Evolutionary conservation across 306 rosid genomes (phyloP).

Genomic region (Acacia melanoxylon): DNA sequence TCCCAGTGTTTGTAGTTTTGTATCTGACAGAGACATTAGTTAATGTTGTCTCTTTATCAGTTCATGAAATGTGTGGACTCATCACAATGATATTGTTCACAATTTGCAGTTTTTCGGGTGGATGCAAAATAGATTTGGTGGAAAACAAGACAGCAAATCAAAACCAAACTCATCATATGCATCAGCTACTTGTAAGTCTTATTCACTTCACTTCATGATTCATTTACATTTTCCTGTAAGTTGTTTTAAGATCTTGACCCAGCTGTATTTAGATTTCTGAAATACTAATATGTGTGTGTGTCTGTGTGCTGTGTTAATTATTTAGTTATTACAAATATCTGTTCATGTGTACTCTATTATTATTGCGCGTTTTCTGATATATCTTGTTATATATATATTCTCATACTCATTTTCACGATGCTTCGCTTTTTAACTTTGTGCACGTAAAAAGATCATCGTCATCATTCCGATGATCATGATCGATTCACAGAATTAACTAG

Average conservation of each 20-base stretch:
- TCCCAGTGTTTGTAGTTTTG: neutral
- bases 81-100: neutral
- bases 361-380: no score
- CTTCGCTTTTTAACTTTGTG: neutral
- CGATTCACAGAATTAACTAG: neutral
- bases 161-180: conserved; percentile 48
- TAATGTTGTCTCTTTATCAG: neutral
- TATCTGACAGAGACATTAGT: neutral
- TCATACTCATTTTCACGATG: neutral
- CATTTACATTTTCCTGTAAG: neutral
- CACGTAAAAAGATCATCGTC: neutral
- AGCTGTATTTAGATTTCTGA: no score
- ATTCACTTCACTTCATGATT: neutral
- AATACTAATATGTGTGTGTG: no score
- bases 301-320: neutral
- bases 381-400: neutral
- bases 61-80: neutral
- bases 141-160: conserved; percentile 61
- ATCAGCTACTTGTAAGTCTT: conserved; percentile 58
- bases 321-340: neutral
- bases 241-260: neutral
- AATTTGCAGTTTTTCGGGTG: conserved; percentile 78
- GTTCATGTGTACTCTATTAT: neutral
- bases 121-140: conserved; percentile 85
- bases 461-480: neutral